Evolutionary conservation across 2,329 filamentous ascomycete genomes (phyloP).

Genomic region (Aspergillus candidus): DNA sequence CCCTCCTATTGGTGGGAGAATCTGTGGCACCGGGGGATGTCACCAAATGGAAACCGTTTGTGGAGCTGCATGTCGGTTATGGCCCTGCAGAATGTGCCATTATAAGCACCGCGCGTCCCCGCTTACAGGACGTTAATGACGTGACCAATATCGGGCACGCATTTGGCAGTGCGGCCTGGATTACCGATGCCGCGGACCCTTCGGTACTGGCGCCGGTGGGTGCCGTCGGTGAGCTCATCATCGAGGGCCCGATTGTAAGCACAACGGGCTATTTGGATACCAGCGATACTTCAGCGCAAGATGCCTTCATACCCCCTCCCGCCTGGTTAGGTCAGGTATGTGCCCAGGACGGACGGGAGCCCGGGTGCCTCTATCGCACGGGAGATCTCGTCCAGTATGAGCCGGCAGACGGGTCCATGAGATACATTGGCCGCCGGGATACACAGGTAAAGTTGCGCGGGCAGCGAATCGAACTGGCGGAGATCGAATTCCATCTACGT

Average conservation of each 20-base stretch:
- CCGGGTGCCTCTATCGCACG: constrained; percentile 16
- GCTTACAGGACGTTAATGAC: too few species aligned
- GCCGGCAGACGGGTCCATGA: constrained; percentile 14
- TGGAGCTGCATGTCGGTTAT: constrained; percentile 20
- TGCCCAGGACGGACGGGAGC: neutral
- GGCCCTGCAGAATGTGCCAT: constrained; percentile 32
- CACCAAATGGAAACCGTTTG: too few species aligned
- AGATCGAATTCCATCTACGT: constrained; percentile 2
- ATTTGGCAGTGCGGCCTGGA: constrained; percentile 25
- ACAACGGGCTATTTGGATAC: constrained; percentile 21
- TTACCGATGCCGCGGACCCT: constrained; percentile 32
- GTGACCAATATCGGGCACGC: constrained; percentile 21
- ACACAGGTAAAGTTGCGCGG: constrained; percentile 22
- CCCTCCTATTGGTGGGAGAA: constrained; percentile 10
- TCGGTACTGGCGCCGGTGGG: constrained; percentile 31
- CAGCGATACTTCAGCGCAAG: constrained; percentile 11
- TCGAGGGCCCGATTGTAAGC: constrained; percentile 14
- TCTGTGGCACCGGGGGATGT: too few species aligned
- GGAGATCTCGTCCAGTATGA: constrained; percentile 21
- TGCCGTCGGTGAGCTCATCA: constrained; percentile 34
- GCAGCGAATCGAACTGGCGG: constrained; percentile 17
- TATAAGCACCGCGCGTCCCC: neutral
- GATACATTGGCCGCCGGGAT: constrained; percentile 20
- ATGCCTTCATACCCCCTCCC: constrained; percentile 20
- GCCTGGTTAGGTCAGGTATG: constrained; percentile 16